Evolutionary conservation across 2,329 filamentous ascomycete species (phyloP).

Genomic region (Aotearoamyces nothofagi): DNA sequence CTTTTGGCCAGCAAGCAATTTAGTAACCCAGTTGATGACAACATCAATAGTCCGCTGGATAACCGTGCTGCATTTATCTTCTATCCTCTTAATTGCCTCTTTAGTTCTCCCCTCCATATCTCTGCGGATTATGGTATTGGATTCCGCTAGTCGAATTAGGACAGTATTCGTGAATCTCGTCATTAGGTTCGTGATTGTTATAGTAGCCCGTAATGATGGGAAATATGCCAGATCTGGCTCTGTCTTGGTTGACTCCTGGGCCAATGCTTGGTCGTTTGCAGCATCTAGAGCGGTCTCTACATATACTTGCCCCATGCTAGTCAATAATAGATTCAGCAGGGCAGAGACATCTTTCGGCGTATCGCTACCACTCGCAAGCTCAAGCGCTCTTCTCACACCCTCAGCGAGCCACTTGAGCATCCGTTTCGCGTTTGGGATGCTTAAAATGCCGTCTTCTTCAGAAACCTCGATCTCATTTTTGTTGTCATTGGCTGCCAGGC

Average conservation of each 20-base stretch:
- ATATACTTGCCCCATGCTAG: constrained; percentile 76
- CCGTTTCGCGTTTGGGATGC: constrained; percentile 77
- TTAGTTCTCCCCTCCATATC: constrained; percentile 54
- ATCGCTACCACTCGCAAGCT: constrained; percentile 75
- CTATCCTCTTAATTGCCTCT: constrained; percentile 42
- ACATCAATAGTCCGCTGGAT: constrained; percentile 55
- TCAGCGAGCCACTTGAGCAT: constrained; percentile 98
- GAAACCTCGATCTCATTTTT: constrained; percentile 82
- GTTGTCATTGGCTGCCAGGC: constrained; percentile 59
- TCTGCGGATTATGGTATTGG: constrained; percentile 71
- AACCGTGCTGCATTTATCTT: constrained; percentile 53
- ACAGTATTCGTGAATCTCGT: constrained; percentile 83
- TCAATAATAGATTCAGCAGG: constrained; percentile 68
- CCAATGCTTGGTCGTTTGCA: constrained; percentile 54
- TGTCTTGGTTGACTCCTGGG: constrained; percentile 63
- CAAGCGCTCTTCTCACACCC: constrained; percentile 77
- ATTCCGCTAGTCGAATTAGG: constrained; percentile 74
- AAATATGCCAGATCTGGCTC: constrained; percentile 85
- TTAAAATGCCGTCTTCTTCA: constrained; percentile 76
- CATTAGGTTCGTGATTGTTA: constrained; percentile 86
- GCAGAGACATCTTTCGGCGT: constrained; percentile 88
- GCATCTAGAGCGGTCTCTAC: constrained; percentile 54
- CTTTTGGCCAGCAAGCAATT: constrained; percentile 49
- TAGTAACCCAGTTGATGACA: constrained; percentile 45
- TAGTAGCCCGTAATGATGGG: constrained; percentile 60